Base-by-base conservation (phyloP, 768 basidiomycete species). In the Boletus coccyginus region DNA sequence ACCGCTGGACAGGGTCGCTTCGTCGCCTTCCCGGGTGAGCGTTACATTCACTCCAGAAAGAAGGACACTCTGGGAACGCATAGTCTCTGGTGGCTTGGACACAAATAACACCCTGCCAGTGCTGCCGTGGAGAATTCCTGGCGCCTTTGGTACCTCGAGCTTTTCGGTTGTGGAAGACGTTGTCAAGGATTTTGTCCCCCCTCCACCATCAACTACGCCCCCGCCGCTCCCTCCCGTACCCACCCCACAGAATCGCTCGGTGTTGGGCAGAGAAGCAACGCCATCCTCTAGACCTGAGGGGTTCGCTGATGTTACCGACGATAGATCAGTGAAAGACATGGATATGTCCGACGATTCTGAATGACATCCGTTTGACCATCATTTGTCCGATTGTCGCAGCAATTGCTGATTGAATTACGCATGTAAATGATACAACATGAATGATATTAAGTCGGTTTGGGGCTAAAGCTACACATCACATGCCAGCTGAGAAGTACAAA, bases 41-140 rank as follows among this genome's bases (percentile, higher is more conserved):
- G 53, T 41, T n/a, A 76, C 78, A 5, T 69, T 68, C 59, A 62
- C 72, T 3, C 48, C 52, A 14, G 77, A 78, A 29, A 73, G 77
- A 40, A 70, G 70, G 50, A 62, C 61, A 19, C 73, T 79, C 6
- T 81, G 79, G 79, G 66, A 73, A 24, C 62, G 62, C 40, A 72
- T 81, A 50, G 58, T 74, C 35, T 60, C 67, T 56, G 54, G 56
- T 27, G 50, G 57, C 40, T 33, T 32, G 48, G 46, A 11, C 19
- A 24, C 51, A 24, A 24, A 51, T 54, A 27, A 46, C 11, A 45
- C 35, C 44, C 27, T 1, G 38, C 36, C 47, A 8, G 36, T 55
- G 3, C 57, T 52, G 1, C 69, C 69, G 5, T 71, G 69, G 69
- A 66, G 66, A 58, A n/a, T 57, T 33, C 56, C 61, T 27, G 58